Base-by-base conservation (phyloP, 768 basidiomycete species). In the Russula foetens region DNA sequence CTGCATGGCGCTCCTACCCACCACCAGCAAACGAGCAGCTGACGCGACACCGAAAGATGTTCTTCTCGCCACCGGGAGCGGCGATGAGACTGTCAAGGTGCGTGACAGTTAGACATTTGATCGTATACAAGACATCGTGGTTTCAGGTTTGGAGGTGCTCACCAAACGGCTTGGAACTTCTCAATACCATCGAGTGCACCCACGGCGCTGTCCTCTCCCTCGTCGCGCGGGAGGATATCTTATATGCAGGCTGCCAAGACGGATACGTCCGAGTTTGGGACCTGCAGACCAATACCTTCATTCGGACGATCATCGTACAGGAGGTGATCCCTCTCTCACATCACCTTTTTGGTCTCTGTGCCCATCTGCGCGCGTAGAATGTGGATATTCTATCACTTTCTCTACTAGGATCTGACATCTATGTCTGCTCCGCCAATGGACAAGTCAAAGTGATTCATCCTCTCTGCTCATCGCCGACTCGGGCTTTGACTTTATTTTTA, bases 171-270 rank as follows among this genome's bases (percentile, higher is more conserved):
- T 84, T 81, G 0, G 71, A 69, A 23, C 74, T 84, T 4, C 67
- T 81, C 23, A 83, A 90, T 63, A 84, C 86, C 4, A 91, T 90
- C 62, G 77, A 81, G 29, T 90, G 87, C 67, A 77, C 73, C 56
- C 83, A 83, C 65, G 90, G 93, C 2, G 95, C 92, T 0, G 84
- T 97, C 7, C 77, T 94, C n/a, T 83, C 92, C 0, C 77, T 98
- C 28, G 83, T 84, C 2, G 81, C 82, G 0, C 78, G 79, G 35
- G 86, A 85, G 23, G 90, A 90, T 21, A 90, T 91, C 1, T 78
- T 98, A 23, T 97, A 88, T 67, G 96, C 92, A 7, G 96, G 93
- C 0, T 90, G 94, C 67, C 96, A 98, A 72, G 93, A 92, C 63
- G 96, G 96, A 3, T 86, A 89, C 66, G 90, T 98, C 67, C 88